Evolutionary conservation across 2,329 filamentous ascomycete species (phyloP), one percentile per base, ranked within the genome.

Genomic region (Pseudogymnoascus sp.): DNA sequence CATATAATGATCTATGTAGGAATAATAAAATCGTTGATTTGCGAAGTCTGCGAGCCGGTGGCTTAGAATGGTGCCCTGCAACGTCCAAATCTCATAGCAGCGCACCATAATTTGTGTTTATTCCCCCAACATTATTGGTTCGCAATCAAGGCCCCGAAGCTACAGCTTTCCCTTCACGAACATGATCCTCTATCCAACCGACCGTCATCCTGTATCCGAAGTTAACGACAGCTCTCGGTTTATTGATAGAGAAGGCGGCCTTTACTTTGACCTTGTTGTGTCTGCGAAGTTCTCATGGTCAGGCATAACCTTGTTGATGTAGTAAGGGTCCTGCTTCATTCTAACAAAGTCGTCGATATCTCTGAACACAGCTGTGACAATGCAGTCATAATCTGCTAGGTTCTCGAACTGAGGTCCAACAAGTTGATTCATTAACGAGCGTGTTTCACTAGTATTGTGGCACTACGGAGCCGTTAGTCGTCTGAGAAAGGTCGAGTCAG

Each of bases 1-100:
- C 11, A 22, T 56, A 35, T 56, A 8, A 56, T 56, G 50, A 56
- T 22, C 28, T 33, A 56, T 56, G 50, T 33, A 56, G 50, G 50
- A 56, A 56, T 56, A 56, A 35, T 56, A 56, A 56, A 56, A 33
- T 12, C 16, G 28, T 56, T 56, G 50, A 35, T 56, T 56, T 19
- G 22, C 16, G 10, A 33, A 33, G 28, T 35, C 16, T 35, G 10
- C 28, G 16, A 35, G 28, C 10, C 3, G 2, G 8, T 56, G 28
- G 50, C 28, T 56, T 33, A 33, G 5, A 33, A 19, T 56, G 28
- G n/a, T 56, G 50, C 28, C 8, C 33, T 33, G 1, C 24, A 31
- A 31, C 10, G 4, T 5, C 3, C 4, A 28, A 24, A 50, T 24
- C 41, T 12, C 41, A 46, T 46, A 4, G 6, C 6, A 10, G n/a